phyloP scores from a whole-genome alignment of 495 filamentous ascomycete species.

The Penicillium atrosanguineum region DNA sequence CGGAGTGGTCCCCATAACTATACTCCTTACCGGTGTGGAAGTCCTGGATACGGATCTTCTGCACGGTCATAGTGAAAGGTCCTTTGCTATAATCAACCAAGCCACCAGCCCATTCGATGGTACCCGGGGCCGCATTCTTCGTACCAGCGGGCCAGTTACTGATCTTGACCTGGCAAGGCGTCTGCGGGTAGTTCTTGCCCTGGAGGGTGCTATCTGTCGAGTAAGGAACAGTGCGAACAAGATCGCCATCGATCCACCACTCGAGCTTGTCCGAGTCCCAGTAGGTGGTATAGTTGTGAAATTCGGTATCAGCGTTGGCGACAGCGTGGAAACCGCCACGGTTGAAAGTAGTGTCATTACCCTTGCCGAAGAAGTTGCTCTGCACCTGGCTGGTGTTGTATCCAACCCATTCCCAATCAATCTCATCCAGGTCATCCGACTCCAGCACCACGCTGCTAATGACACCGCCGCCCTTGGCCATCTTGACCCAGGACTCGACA shows the following conservation, averaged over 20 bases:
- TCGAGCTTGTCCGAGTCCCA: conserved; percentile 76
- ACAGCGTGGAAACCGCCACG: conserved; percentile 66
- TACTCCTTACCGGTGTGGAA: conserved; percentile 41
- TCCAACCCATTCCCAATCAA: conserved; percentile 76
- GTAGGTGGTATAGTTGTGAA: conserved; percentile 86
- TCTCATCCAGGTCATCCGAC: conserved; percentile 90
- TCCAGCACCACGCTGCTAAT: conserved; percentile 83
- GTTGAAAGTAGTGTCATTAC: conserved; percentile 67
- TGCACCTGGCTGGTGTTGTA: conserved; percentile 62
- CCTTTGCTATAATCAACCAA: conserved; percentile 61
- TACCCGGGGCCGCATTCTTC: conserved; percentile 52
- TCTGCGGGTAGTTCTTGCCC: conserved; percentile 79
- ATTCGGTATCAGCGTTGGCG: conserved; percentile 58
- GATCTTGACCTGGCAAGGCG: conserved; percentile 77
- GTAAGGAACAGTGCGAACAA: conserved; percentile 63
- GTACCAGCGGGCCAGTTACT: conserved; percentile 81
- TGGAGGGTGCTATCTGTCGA: conserved; percentile 48
- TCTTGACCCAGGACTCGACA: conserved; percentile 68
- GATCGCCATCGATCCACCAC: conserved; percentile 75
- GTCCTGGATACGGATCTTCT: conserved; percentile 37
- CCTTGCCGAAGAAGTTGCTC: conserved; percentile 94
- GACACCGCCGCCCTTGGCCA: conserved; percentile 68
- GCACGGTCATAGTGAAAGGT: conserved; percentile 71
- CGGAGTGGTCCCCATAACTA: conserved; percentile 34
- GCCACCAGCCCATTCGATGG: conserved; percentile 46